These are phyloP conservation scores for Citrus australasica DNA, from an alignment of 345 rosid species.

Conservation along the genomic window DNA sequence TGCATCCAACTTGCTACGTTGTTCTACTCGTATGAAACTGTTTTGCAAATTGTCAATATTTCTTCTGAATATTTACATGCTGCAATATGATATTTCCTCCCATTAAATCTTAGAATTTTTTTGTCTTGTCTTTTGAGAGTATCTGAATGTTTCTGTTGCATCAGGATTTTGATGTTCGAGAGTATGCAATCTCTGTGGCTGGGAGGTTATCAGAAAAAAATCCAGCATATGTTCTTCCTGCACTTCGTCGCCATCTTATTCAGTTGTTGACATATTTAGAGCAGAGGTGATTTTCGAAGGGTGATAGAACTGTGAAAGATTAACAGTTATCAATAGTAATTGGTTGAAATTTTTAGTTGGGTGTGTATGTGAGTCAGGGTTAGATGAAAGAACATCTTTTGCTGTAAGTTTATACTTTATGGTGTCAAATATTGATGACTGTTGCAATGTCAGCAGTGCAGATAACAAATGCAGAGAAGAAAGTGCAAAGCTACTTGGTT, in stretches of 20 bases:
- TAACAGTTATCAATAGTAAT: not conserved
- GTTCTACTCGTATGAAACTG: not conserved
- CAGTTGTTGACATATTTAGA: slow-evolving; percentile 92
- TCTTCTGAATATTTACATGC: not conserved
- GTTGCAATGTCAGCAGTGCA: slow-evolving; percentile 74
- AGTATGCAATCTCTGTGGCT: slow-evolving; percentile 89
- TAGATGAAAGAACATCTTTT: not conserved
- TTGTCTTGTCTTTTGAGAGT: slow-evolving; percentile 1
- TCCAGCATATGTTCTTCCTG: slow-evolving; percentile 99
- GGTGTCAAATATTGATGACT: slow-evolving; percentile 30
- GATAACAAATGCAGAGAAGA: slow-evolving; percentile 98
- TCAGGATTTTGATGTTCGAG: slow-evolving; percentile 95
- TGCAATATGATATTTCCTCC: not conserved
- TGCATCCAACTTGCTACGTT: not conserved
- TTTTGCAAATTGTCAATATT: not conserved
- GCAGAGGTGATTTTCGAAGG: slow-evolving; percentile 58
- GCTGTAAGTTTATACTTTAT: not conserved
- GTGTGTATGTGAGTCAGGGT: not conserved
- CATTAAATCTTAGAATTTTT: not conserved
- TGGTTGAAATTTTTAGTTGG: not conserved
- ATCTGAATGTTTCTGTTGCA: slow-evolving; percentile 20
- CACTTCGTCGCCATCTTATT: slow-evolving; percentile 98
- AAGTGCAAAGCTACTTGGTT: slow-evolving; percentile 94
- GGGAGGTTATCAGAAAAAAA: slow-evolving; percentile 96
- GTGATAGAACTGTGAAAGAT: not conserved